Evolutionary conservation across 306 rosid genomes (phyloP), one percentile per base, ranked within the genome.

Genomic region (Vigna hirtella): DNA sequence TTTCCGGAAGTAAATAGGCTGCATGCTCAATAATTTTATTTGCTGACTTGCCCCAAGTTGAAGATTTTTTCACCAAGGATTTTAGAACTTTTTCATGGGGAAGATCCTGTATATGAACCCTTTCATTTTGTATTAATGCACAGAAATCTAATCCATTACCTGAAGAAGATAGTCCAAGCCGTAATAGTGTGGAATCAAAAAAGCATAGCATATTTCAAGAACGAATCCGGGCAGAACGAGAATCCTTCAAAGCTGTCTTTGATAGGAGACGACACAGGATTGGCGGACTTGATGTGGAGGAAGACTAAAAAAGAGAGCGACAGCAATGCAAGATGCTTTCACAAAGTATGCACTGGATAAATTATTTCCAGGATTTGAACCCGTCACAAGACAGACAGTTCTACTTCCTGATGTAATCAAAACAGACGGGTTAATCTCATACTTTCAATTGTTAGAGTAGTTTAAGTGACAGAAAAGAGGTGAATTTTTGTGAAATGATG

Each of bases 171-270:
- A 64, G 59, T 66, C 73, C 76, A n/a, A 81, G 76, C 42, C 79
- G 3, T 38, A 61, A 77, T 30, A 63, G 63, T 43, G 77, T 34
- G 30, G 87, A 81, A 66, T 72, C 83, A 32, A 94, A 87, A 90
- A 86, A 67, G 89, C 93, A 76, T 70, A 82, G 78, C 47, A 56
- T 68, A 65, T 93, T 93, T 78, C 89, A 93, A 82, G 98, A 91
- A 82, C 88, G 80, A 76, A 82, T 95, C 38, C 93, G 88, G 12
- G 99, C 97, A 32, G 99, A 95, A 82, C 91, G 79, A 3, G 96
- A 91, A 77, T 91, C 96, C 13, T 95, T 95, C 80, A 95, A 91
- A 82, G 98, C 91, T 36, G 93, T 87, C 63, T 95, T 95, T 85
- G 94, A 89, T 32, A 83, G 87, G 85, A 87, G 94, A 79, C 91